Evolutionary conservation across 2,329 filamentous ascomycete genomes (phyloP).

Genomic region (Botryotinia narcissicola): DNA sequence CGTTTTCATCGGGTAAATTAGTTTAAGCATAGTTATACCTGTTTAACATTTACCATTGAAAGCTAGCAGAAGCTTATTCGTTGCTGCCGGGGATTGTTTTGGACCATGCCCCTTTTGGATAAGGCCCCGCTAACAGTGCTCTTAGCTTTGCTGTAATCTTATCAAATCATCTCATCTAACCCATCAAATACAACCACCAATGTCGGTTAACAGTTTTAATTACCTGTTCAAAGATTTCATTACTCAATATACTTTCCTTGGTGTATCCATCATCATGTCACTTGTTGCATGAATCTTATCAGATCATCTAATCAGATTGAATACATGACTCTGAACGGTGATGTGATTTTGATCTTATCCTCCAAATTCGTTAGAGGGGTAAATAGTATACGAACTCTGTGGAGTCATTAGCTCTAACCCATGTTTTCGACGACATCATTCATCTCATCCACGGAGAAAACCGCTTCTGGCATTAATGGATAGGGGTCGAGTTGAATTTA

Average conservation of each 20-base stretch:
- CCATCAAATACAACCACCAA: background rate
- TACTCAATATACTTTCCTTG: background rate
- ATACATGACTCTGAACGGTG: background rate
- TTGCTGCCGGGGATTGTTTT: background rate
- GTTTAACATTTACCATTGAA: background rate
- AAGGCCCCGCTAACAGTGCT: background rate
- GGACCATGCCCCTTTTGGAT: background rate
- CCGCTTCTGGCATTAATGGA: background rate
- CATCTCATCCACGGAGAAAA: background rate
- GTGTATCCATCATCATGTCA: background rate
- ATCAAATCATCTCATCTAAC: slow-evolving; percentile 1
- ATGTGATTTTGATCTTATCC: background rate
- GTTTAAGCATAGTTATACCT: background rate
- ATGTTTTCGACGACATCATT: background rate
- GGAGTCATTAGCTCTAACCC: background rate
- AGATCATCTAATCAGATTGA: slow-evolving; percentile 18
- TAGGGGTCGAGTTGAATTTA: background rate
- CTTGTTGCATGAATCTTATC: background rate
- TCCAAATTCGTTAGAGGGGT: background rate
- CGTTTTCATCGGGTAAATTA: background rate
- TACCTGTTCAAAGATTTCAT: background rate
- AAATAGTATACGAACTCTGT: background rate
- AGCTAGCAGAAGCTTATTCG: background rate
- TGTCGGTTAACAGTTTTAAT: background rate
- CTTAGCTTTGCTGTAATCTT: background rate